phyloP scores from a whole-genome alignment of 768 basidiomycete genomes.

The Obba rivulosa region DNA sequence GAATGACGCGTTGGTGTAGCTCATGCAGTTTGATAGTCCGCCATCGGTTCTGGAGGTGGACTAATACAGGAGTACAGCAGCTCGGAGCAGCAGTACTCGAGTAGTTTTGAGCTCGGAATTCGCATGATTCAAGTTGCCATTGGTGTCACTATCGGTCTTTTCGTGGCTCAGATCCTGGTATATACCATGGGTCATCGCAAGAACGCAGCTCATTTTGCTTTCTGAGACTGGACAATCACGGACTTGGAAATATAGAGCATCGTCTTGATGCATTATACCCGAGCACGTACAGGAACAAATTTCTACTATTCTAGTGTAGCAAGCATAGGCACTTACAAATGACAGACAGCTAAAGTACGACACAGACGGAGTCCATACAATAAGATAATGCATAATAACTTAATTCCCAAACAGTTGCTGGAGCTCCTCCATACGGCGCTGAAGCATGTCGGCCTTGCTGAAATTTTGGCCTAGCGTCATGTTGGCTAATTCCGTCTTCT shows the following conservation, averaged over 20 bases:
- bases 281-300: not conserved
- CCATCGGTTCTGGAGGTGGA: slow-evolving; percentile 71
- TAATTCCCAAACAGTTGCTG: slow-evolving; percentile 60
- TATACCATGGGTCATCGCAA: slow-evolving; percentile 73
- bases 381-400: slow-evolving; percentile 14
- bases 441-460: slow-evolving; percentile 83
- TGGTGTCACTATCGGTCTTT: slow-evolving; percentile 81
- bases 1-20: no score
- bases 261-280: not conserved
- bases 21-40: slow-evolving; percentile 43
- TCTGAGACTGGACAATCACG: slow-evolving; percentile 32
- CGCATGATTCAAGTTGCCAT: slow-evolving; percentile 82
- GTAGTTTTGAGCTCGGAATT: slow-evolving; percentile 73
- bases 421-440: slow-evolving; percentile 85
- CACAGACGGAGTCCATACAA: slow-evolving; percentile 1
- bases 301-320: not conserved
- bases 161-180: slow-evolving; percentile 74
- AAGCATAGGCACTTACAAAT: no score
- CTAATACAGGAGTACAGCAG: slow-evolving; percentile 55
- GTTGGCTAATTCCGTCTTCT: slow-evolving; percentile 92
- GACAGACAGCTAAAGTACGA: no score
- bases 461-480: slow-evolving; percentile 86
- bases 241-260: not conserved
- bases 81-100: slow-evolving; percentile 66
- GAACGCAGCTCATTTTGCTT: slow-evolving; percentile 70